phyloP scores from a whole-genome alignment of 306 rosid genomes.

The Rosa persica region DNA sequence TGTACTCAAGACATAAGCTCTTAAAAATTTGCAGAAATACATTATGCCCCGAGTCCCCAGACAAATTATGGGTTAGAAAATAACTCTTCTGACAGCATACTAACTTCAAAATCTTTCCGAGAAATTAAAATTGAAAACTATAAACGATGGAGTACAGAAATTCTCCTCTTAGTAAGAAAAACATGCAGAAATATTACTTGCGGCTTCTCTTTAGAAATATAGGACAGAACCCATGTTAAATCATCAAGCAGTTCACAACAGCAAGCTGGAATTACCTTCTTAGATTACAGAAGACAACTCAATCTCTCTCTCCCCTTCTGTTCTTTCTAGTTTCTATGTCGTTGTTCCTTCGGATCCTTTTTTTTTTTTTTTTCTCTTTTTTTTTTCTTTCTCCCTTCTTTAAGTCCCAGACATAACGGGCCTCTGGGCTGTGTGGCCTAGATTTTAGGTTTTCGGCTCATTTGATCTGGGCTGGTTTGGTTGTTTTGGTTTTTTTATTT shows the following conservation, averaged over 20 bases:
- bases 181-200: not conserved
- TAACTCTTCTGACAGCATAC: not conserved
- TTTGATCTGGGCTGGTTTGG: too few species aligned
- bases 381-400: not conserved
- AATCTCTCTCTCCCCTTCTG: not conserved
- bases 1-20: not conserved
- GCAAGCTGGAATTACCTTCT: not conserved
- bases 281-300: not conserved
- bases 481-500: too few species aligned
- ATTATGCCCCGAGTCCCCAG: not conserved
- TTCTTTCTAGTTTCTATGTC: not conserved
- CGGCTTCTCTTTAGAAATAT: not conserved
- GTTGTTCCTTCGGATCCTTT: too few species aligned
- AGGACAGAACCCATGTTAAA: not conserved
- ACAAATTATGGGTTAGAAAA: too few species aligned
- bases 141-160: not conserved
- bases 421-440: too few species aligned
- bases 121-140: too few species aligned
- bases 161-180: too few species aligned
- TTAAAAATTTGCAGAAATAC: too few species aligned
- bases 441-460: too few species aligned
- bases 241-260: not conserved
- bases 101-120: not conserved
- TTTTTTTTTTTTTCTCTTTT: too few species aligned
- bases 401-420: too few species aligned